Evolutionary conservation across 441 rosid genomes (phyloP), one percentile per base, ranked within the genome.

Genomic region (Erodium moschatum): DNA sequence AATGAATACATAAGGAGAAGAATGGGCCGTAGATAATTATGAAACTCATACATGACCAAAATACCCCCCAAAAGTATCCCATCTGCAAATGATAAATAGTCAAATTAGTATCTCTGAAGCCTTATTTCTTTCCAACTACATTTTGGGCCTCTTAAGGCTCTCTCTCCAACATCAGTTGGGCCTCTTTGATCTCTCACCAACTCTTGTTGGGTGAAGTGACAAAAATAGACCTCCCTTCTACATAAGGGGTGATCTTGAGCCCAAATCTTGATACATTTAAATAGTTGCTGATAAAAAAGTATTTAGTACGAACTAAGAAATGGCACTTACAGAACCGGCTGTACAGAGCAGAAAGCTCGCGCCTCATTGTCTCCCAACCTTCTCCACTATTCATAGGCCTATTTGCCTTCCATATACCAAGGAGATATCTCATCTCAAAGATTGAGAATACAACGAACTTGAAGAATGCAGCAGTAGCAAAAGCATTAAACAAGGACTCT

Each of bases 351-450:
- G 96, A 91, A 38, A 91, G 96, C 78, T 94, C 96, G 2, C 96
- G 96, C 86, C 97, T 86, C 97, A 91, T 87, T 65, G 89, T 86
- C 72, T 88, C 98, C 97, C 97, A 91, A 65, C 98, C 98, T 82
- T 94, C 98, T 54, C 98, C 88, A 10, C 82, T 94, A 79, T 80
- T 89, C 82, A 86, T 81, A 70, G 97, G 90, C 72, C 98, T 80
- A 73, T 89, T 85, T 73, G 97, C 97, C 85, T 94, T 94, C 99
- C 99, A 94, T 78, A 94, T 87, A 44, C 96, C 88, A 24, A 94
- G 93, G 79, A 94, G 98, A 83, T 89, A 91, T 78, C 97, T 87
- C 97, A 91, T 94, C 89, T 94, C 99, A 79, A 94, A 94, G 65
- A 94, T 94, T 31, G 98, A 94, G 78, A 94, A 94, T 75, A 94